Percentiles rank a stretch among this genome's conserved stretches.
Conservation (phyloP, 345 rosid genomes). For the Aquilaria malaccensis region DNA sequence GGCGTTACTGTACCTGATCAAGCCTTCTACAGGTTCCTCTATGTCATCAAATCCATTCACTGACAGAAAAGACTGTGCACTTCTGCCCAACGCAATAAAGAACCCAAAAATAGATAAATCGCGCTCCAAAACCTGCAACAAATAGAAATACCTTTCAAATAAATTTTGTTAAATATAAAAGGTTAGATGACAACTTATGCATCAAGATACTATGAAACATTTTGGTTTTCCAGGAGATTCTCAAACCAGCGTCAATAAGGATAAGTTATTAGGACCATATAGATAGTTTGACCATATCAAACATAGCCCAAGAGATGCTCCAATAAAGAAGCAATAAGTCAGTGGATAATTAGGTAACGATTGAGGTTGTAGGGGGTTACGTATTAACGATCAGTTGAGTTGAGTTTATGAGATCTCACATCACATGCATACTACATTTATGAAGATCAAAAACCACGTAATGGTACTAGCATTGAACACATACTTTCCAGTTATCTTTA, state of each 20-base stretch:
- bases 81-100: conserved; percentile 92
- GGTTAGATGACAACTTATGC: conserved; percentile 1
- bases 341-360: too few species aligned
- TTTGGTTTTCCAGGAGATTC: neutral
- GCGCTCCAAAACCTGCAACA: conserved; percentile 79
- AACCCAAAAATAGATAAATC: conserved; percentile 98
- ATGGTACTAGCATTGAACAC: too few species aligned
- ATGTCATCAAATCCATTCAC: conserved; percentile 68
- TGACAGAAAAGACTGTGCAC: conserved; percentile 57
- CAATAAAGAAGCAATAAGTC: too few species aligned
- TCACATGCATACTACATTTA: too few species aligned
- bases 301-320: too few species aligned
- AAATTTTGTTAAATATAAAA: conserved; percentile 1
- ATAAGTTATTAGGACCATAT: neutral
- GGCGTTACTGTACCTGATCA: conserved; percentile 51
- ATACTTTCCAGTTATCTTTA: too few species aligned
- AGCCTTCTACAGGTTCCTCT: conserved; percentile 58
- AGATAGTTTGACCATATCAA: neutral
- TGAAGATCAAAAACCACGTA: too few species aligned
- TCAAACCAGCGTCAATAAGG: neutral
- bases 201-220: conserved; percentile 1
- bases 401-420: too few species aligned
- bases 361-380: too few species aligned
- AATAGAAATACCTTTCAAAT: conserved; percentile 16
- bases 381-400: too few species aligned